Evolutionary conservation across 2,329 filamentous ascomycete genomes (phyloP), one percentile per base, ranked within the genome.

Genomic region (Aspergillus melleus): DNA sequence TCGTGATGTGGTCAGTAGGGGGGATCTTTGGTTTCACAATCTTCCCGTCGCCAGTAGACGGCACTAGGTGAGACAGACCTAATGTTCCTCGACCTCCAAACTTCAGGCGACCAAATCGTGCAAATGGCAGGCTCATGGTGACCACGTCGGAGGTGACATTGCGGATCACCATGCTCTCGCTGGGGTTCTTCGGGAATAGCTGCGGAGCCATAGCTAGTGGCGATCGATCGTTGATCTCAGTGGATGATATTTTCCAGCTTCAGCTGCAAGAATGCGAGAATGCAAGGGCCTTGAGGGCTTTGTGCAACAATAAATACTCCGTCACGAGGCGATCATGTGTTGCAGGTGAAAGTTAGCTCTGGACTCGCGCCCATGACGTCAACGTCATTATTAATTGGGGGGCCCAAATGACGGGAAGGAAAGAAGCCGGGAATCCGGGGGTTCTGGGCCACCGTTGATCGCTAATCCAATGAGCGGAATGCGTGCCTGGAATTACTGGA

Each of bases 31-130:
- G 4, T 52, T 54, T 39, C 3, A 24, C 1, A 11, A 42, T 42
- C 24, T n/a, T 26, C 26, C 39, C n/a, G 30, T n/a, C 26, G 9
- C 2, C 22, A 19, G 22, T 20, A 46, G 22, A 22, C 9, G n/a
- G 6, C 20, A 11, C n/a, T 36, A 19, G 39, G 19, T 24, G 39
- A 32, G 46, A 72, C 81, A 71, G 79, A 93, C 91, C 89, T 61
- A 97, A 81, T 5, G 95, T 98, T 63, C 87, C 93, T 70, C 95
- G 85, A 50, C 92, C 94, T 58, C 95, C 95, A 69, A 99, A 83
- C 72, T 91, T 91, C 70, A 96, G 78, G 53, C 80, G 81, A 54
- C 92, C 92, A 70, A 91, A 90, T 51, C 95, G 90, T 54, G 85
- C 77, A 77, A 99, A 99, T 8, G 95, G 95, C 2, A 92, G 84